A percentile compares a stretch with the other conserved stretches of the same genome.
phyloP scores from a whole-genome alignment of 306 rosid genomes.

The Vachellia pachyceras region DNA sequence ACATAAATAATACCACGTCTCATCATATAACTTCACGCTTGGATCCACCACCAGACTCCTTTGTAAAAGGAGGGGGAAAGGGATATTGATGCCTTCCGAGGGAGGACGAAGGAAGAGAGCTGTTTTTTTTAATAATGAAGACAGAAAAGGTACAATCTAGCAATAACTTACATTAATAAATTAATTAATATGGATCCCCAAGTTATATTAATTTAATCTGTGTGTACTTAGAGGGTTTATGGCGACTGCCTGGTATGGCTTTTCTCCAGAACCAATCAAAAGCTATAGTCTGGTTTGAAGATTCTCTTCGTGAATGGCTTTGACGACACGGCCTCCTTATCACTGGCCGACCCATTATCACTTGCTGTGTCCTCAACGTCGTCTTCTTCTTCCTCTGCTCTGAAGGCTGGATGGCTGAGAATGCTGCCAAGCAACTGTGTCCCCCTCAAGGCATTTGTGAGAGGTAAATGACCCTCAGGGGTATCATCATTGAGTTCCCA shows the following conservation, averaged over 20 bases:
- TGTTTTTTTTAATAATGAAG: no score
- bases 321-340: conserved; percentile 22
- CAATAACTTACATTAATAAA: conserved; percentile 30
- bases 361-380: not conserved
- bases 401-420: conserved; percentile 76
- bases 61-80: no score
- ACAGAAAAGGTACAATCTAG: conserved; percentile 6
- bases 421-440: conserved; percentile 67
- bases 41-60: not conserved
- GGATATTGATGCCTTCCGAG: not conserved
- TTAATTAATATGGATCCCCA: conserved; percentile 37
- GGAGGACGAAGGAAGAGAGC: not conserved
- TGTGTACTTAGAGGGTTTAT: conserved; percentile 23
- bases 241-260: not conserved
- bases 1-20: conserved; percentile 12
- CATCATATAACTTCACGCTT: not conserved
- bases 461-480: conserved; percentile 91
- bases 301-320: conserved; percentile 41
- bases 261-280: conserved; percentile 41
- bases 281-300: conserved; percentile 74
- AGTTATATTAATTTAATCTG: conserved; percentile 24
- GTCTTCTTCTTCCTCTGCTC: conserved; percentile 35
- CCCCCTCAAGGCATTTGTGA: conserved; percentile 93
- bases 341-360: not conserved
- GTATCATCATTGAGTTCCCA: conserved; percentile 85